Conservation (phyloP, 192 early-diverging fungal species). For the Phycomyces blakesleeanus region DNA sequence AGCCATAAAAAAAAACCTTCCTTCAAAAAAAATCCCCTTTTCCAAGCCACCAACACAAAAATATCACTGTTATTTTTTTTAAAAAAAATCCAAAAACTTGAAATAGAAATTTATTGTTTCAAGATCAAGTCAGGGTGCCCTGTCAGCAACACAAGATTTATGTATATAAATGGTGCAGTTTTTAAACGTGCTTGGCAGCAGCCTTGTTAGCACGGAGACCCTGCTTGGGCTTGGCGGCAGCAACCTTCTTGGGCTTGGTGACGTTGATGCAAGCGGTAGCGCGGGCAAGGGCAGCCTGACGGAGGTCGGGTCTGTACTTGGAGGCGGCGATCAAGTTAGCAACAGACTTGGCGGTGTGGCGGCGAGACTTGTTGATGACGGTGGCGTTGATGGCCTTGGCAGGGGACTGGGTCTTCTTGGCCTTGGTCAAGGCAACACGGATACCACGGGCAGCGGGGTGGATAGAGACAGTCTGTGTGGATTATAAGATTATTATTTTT, state of each 20-base stretch:
- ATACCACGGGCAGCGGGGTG: constrained; percentile 60
- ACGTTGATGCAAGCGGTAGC: constrained; percentile 57
- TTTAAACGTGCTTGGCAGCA: not conserved
- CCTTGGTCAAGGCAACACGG: constrained; percentile 57
- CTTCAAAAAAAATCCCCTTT: no score
- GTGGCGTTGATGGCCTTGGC: constrained; percentile 48
- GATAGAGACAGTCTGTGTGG: constrained; percentile 57
- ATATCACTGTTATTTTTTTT: no score
- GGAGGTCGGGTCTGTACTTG: constrained; percentile 71
- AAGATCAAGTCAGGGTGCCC: no score
- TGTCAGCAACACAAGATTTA: no score
- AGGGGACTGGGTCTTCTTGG: constrained; percentile 48
- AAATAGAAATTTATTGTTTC: no score
- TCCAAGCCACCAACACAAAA: no score
- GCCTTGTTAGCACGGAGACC: constrained; percentile 52
- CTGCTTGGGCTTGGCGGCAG: constrained; percentile 55
- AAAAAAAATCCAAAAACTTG: no score
- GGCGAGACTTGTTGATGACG: constrained; percentile 57
- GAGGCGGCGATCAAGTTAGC: constrained; percentile 54
- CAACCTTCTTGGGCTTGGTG: constrained; percentile 58
- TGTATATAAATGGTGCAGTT: not conserved
- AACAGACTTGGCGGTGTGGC: constrained; percentile 61
- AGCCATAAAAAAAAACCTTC: no score
- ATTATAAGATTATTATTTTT: no score
- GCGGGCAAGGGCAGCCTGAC: constrained; percentile 72